Conservation (phyloP, 75 land plant genomes). For the Pinus albicaulis region DNA sequence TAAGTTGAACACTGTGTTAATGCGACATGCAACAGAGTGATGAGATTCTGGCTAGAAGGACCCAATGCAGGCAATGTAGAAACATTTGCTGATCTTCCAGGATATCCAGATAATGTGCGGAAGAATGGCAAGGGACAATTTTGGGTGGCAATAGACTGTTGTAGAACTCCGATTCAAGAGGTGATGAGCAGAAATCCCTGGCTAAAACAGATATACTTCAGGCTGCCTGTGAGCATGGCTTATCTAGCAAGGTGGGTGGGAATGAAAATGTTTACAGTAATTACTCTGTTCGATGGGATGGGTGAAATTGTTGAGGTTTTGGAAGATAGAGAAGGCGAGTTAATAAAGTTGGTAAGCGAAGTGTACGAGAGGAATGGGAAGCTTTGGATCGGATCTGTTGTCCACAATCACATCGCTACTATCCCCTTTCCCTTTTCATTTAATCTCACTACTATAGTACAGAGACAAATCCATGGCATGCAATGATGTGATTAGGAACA, state of each 20-base stretch:
- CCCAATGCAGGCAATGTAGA: constrained; percentile 37
- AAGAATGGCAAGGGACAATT: constrained; percentile 53
- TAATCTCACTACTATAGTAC: too few species aligned
- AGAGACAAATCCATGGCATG: too few species aligned
- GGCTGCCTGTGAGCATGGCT: constrained; percentile 40
- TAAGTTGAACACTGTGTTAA: not conserved
- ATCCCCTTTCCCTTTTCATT: constrained; percentile 33
- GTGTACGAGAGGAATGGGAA: constrained; percentile 58
- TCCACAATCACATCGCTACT: constrained; percentile 71
- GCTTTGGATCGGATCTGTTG: constrained; percentile 81
- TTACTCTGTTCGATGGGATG: constrained; percentile 43
- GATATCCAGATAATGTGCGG: constrained; percentile 74
- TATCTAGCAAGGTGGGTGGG: constrained; percentile 36
- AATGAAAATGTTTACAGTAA: constrained; percentile 61
- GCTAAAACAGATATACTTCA: constrained; percentile 51
- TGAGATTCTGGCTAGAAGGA: constrained; percentile 68
- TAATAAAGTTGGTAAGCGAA: constrained; percentile 70
- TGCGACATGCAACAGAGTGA: constrained; percentile 43
- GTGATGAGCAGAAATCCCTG: constrained; percentile 45
- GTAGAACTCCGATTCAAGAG: constrained; percentile 48
- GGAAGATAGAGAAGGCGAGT: constrained; percentile 56
- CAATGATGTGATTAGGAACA: not conserved
- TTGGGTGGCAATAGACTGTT: constrained; percentile 79
- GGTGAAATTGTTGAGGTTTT: constrained; percentile 59
- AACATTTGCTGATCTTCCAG: constrained; percentile 53